Percentiles rank a stretch among this genome's conserved stretches.
phyloP scores from a whole-genome alignment of 768 basidiomycete genomes.

The Royoungia palumana region DNA sequence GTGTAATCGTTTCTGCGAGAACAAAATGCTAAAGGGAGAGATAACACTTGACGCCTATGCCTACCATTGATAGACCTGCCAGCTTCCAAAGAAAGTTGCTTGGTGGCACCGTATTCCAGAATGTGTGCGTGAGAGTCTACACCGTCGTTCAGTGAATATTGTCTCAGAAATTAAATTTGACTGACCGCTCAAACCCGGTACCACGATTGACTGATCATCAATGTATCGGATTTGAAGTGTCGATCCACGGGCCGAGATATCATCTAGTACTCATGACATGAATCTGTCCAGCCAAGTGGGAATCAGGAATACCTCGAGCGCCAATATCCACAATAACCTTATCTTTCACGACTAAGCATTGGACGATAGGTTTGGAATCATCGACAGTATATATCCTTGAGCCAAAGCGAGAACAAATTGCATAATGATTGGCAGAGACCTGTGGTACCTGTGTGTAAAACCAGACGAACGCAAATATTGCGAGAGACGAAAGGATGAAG shows the following conservation, averaged over 20 bases:
- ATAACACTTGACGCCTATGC: neutral
- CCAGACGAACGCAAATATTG: slow-evolving; percentile 10
- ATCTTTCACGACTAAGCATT: slow-evolving; percentile 62
- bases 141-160: neutral
- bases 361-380: slow-evolving; percentile 42
- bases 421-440: slow-evolving; percentile 40
- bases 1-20: slow-evolving; percentile 54
- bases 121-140: slow-evolving; percentile 81
- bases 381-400: slow-evolving; percentile 69
- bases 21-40: neutral
- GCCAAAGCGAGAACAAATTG: slow-evolving; percentile 56
- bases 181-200: slow-evolving; percentile 73
- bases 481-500: slow-evolving; percentile 10
- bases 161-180: slow-evolving; percentile 7
- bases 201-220: slow-evolving; percentile 53
- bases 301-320: slow-evolving; percentile 44
- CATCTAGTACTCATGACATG: slow-evolving; percentile 29
- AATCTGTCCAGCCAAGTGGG: neutral
- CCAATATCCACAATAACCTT: slow-evolving; percentile 52
- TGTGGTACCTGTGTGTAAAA: neutral
- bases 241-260: slow-evolving; percentile 35
- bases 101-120: slow-evolving; percentile 70
- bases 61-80: slow-evolving; percentile 56
- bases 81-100: slow-evolving; percentile 61
- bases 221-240: slow-evolving; percentile 47